Base-by-base conservation (phyloP, 768 basidiomycete species). In the Pleurotus djamor region DNA sequence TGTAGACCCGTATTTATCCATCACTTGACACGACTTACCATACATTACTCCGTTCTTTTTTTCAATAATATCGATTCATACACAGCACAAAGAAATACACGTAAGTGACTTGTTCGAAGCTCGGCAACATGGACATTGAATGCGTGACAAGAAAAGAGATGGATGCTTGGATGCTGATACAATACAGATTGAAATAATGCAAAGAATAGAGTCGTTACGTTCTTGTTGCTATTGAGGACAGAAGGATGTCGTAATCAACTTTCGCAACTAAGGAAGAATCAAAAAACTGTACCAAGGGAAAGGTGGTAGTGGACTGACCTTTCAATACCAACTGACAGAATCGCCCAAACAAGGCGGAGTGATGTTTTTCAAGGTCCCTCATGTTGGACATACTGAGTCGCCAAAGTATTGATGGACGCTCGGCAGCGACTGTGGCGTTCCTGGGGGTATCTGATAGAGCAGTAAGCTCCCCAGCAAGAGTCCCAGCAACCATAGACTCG, bases 401-500 rank as follows among this genome's bases (percentile, higher is more conserved):
- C 96, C 96, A 99, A 52, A 98, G 63, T 12, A 88, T 83, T 5
- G 85, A 87, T 6, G 86, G 80, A 4, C 85, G 79, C 71, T 98
- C 96, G 3, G 90, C 92, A 0, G 88, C 76, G 37, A 92, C 92
- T 4, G 89, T 92, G 28, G 95, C 90, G 68, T 97, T 98, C 50
- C 96, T 80, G 14, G 85, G 80, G 16, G 88, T 78, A 17, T 85
- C 86, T 7, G 94, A 87, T 10, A 99, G 75, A 38, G 90, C 91
- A 0, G 92, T 88, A 55, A 99, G 71, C 72, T 98, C 96, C 0
- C 96, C 96, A 8, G 96, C 93, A 2, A 98, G 75, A 0, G 94
- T 94, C 2, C 95, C 96, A 3, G 93, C 86, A 0, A 96, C 92
- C 94, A 96, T 96, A 1, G 90, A 92, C 74, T 96, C 94, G 66